Percentiles rank a stretch among this genome's conserved stretches.
These are phyloP conservation scores for Coemansia sp. DNA, from an alignment of 192 early-diverging fungal genomes.

Conservation along the genomic window DNA sequence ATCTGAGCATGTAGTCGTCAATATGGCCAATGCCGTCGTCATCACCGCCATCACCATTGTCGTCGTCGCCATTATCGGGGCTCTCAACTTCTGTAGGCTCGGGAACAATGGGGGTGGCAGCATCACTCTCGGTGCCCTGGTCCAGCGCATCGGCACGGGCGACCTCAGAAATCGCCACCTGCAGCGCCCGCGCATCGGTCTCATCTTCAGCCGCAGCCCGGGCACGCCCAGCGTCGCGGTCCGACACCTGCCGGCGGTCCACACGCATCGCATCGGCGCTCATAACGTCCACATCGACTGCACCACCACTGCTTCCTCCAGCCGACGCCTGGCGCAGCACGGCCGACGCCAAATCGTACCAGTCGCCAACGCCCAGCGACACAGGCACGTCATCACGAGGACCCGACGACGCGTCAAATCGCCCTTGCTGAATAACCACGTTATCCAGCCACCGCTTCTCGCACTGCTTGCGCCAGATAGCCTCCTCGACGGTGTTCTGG, in stretches of 20 bases:
- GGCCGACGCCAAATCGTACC: slow-evolving; percentile 35
- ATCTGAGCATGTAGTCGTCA: slow-evolving; percentile 72
- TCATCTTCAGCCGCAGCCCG: slow-evolving; percentile 24
- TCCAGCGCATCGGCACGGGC: slow-evolving; percentile 38
- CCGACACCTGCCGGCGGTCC: slow-evolving; percentile 5
- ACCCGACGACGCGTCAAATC: slow-evolving; percentile 94
- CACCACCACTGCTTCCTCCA: background rate
- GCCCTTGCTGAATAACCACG: slow-evolving; percentile 96
- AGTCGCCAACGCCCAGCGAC: slow-evolving; percentile 28
- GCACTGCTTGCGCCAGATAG: slow-evolving; percentile 95
- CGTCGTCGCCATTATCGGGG: too few species aligned
- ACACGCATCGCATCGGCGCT: background rate
- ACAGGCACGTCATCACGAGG: slow-evolving; percentile 73
- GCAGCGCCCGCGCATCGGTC: slow-evolving; percentile 30
- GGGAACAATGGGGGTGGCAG: background rate
- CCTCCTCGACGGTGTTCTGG: slow-evolving; percentile 97
- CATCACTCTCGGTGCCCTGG: slow-evolving; percentile 19
- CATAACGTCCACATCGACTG: too few species aligned
- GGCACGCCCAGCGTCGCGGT: slow-evolving; percentile 14
- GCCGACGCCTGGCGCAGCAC: slow-evolving; percentile 29
- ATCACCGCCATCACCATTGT: slow-evolving; percentile 1
- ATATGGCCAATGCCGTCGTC: slow-evolving; percentile 63
- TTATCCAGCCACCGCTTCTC: slow-evolving; percentile 97
- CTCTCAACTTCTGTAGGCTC: background rate
- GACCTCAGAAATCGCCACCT: slow-evolving; percentile 31